A percentile compares a stretch with the other conserved stretches of the same genome.
phyloP scores from a whole-genome alignment of 1,284 basidiomycete species.

The Ganoderma lucidum region DNA sequence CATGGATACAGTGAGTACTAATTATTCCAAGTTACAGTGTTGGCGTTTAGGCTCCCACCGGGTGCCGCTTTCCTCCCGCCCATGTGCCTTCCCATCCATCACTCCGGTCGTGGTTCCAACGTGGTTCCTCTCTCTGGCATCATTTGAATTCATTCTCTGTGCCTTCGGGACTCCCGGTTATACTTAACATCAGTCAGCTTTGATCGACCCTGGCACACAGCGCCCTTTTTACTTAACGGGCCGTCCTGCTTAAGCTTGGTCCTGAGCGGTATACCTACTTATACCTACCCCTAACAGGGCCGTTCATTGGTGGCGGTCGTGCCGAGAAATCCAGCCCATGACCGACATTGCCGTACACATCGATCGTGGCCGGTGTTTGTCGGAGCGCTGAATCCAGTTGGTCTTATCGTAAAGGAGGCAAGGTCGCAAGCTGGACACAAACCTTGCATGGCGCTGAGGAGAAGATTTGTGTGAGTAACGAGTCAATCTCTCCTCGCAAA shows the following conservation, averaged over 20 bases:
- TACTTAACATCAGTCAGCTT: neutral
- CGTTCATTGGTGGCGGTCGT: neutral
- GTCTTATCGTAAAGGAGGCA: neutral
- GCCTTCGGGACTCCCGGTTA: neutral
- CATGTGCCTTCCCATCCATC: neutral
- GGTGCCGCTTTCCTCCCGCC: neutral
- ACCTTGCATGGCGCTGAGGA: neutral
- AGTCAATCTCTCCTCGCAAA: neutral
- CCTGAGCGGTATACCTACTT: neutral
- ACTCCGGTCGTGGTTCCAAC: neutral
- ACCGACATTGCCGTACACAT: neutral
- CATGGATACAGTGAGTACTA: neutral
- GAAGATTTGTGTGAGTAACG: neutral
- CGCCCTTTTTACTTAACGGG: neutral
- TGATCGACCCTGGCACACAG: slow-evolving; percentile 3
- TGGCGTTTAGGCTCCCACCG: neutral
- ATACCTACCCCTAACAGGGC: neutral
- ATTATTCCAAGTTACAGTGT: neutral
- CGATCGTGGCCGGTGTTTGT: neutral
- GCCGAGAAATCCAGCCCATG: neutral
- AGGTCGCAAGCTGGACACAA: neutral
- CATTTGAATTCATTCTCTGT: neutral
- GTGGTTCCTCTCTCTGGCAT: neutral
- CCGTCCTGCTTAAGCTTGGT: neutral
- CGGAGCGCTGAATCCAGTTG: neutral